Base-by-base conservation (phyloP, 208 protist species). In the Wallacemonas sp. region DNA sequence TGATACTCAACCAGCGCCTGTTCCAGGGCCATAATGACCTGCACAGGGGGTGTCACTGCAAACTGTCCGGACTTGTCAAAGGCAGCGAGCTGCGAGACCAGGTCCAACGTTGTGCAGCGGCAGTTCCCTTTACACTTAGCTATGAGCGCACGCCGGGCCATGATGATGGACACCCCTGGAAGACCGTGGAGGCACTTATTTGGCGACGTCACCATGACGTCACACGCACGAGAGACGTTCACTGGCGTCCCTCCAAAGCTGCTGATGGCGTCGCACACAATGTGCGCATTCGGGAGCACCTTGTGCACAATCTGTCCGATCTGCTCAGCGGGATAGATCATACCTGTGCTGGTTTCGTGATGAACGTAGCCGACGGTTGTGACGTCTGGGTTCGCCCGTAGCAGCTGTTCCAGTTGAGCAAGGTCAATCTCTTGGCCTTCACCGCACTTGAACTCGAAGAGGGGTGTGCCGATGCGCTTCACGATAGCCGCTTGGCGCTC, bases 121-220 rank as follows among this genome's bases (percentile, higher is more conserved):
- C 80, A 63, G 53, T 73, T 68, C 26, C 83, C 85, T 41, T 92
- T 91, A 30, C 73, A 72, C 12, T 57, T 69, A 33, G 72, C 45
- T 22, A 94, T 81, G 17, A 83, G 8, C 0, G 46, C 15, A 34
- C 76, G 75, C 24, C 75, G 70, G 15, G 79, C 78, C 30, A 96
- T 29, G 37, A 91, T 79, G 21, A 92, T 83, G 2, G 87, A 76
- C 33, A 94, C 79, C 19, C 91, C 91, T n/a, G 89, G 91, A 2
- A 95, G 85, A 44, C 87, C 83, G 73, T 97, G 89, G 46, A 97
- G 66, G 55, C 91, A 97, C 66, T 97, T 97, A 74, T 97, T 97
- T 29, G 91, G 62, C 1, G 87, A 88, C 0, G 78, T 81, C 37
- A 93, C 71, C 22, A 96, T 70, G 26, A 88, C 70, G 59, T 95